These are phyloP conservation scores for Lanmaoa rubissima DNA, from an alignment of 768 basidiomycete species.

Conservation along the genomic window DNA sequence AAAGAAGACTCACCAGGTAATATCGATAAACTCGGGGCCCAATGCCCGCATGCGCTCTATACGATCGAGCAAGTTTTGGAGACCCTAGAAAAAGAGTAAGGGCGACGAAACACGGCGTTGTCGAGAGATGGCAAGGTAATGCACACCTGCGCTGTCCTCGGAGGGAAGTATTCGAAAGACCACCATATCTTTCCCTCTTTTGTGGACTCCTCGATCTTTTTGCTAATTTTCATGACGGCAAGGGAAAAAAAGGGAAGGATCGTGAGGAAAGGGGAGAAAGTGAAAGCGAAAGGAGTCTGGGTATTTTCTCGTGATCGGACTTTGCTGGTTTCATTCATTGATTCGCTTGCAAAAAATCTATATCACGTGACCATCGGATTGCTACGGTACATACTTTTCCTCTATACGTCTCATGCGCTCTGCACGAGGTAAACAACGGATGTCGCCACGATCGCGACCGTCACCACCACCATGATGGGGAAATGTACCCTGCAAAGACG, in stretches of 20 bases:
- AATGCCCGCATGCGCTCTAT: slow-evolving; percentile 96
- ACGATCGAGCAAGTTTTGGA: slow-evolving; percentile 96
- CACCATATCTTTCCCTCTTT: slow-evolving; percentile 92
- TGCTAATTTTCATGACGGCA: slow-evolving; percentile 82
- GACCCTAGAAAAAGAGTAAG: slow-evolving; percentile 14
- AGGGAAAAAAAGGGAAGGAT: slow-evolving; percentile 23
- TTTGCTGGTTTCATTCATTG: slow-evolving; percentile 3
- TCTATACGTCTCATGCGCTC: slow-evolving; percentile 6
- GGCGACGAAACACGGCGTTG: neutral
- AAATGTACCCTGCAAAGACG: slow-evolving; percentile 44
- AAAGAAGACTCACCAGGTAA: slow-evolving; percentile 70
- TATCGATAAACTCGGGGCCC: slow-evolving; percentile 97
- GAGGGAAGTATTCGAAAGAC: slow-evolving; percentile 99
- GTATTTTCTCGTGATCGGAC: slow-evolving; percentile 26
- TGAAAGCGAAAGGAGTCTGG: slow-evolving; percentile 5
- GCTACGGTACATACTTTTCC: neutral
- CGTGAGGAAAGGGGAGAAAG: slow-evolving; percentile 14
- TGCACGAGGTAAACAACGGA: slow-evolving; percentile 49
- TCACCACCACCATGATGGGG: slow-evolving; percentile 49
- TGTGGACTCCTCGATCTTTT: slow-evolving; percentile 85
- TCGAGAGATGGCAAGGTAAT: neutral
- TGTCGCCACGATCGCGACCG: slow-evolving; percentile 47
- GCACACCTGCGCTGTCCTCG: slow-evolving; percentile 85
- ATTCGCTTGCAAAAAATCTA: neutral
- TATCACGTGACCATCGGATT: slow-evolving; percentile 20